Evolutionary conservation across 2,329 filamentous ascomycete species (phyloP).

Genomic region (Ophiocordyceps polyrhachis-furcata): DNA sequence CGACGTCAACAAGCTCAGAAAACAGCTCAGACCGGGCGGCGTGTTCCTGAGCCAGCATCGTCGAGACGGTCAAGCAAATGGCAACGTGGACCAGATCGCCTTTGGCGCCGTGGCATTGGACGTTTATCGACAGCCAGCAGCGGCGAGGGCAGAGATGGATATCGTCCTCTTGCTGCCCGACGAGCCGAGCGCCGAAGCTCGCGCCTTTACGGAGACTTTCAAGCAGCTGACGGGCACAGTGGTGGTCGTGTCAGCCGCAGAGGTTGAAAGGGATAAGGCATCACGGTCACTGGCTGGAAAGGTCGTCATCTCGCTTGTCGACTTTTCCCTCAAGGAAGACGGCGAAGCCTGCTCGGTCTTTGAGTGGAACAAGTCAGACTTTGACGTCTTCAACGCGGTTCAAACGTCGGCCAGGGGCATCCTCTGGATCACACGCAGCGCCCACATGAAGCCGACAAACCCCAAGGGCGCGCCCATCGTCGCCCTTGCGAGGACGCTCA

Average conservation of each 20-base stretch:
- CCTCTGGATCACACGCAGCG: conserved; percentile 28
- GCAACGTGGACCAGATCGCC: background rate
- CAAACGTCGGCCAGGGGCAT: conserved; percentile 18
- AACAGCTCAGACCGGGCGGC: conserved; percentile 12
- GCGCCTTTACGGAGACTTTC: background rate
- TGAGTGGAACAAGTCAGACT: conserved; percentile 19
- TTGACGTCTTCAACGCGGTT: conserved; percentile 21
- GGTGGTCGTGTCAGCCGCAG: conserved; percentile 1
- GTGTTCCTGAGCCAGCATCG: conserved; percentile 8
- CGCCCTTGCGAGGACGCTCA: conserved; percentile 27
- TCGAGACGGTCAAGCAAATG: background rate
- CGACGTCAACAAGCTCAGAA: conserved; percentile 4
- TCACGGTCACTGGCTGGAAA: conserved; percentile 7
- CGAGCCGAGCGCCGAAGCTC: background rate
- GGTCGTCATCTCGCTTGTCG: conserved; percentile 27
- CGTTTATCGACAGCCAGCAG: conserved; percentile 1
- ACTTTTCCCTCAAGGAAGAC: conserved; percentile 13
- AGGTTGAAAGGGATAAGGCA: conserved; percentile 3
- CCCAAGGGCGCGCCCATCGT: conserved; percentile 21
- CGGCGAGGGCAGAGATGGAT: background rate
- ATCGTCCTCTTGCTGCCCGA: conserved; percentile 6
- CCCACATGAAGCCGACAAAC: conserved; percentile 15
- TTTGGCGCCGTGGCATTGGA: background rate
- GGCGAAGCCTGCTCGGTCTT: conserved; percentile 14
- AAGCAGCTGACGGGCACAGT: background rate